A percentile compares a stretch with the other conserved stretches of the same genome.
phyloP scores from a whole-genome alignment of 495 filamentous ascomycete species.

The Clavariopsis aquatica region DNA sequence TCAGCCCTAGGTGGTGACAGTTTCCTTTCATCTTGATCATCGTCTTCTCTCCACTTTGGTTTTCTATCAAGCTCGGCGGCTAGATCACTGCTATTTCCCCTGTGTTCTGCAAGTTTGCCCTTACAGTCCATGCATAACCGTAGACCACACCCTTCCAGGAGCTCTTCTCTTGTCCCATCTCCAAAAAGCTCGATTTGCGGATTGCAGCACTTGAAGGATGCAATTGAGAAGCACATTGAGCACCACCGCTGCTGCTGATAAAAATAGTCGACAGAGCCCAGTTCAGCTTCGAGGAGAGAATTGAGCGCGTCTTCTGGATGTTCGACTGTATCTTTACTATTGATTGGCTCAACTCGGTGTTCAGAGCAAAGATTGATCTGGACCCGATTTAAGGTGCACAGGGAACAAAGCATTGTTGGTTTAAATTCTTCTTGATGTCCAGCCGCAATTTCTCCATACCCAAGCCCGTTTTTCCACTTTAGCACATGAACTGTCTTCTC shows the following conservation, averaged over 20 bases:
- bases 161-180: not conserved
- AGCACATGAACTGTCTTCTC: conserved; percentile 22
- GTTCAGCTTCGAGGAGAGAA: conserved; percentile 5
- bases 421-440: conserved; percentile 20
- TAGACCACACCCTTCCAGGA: conserved; percentile 21
- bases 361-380: conserved; percentile 14
- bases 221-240: conserved; percentile 23
- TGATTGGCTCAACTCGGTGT: conserved; percentile 6
- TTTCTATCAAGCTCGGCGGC: conserved; percentile 10
- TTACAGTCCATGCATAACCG: conserved; percentile 18
- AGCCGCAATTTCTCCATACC: conserved; percentile 23
- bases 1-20: conserved; percentile 15
- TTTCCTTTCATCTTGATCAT: not conserved
- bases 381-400: conserved; percentile 8
- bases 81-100: not conserved
- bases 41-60: conserved; percentile 12
- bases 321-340: not conserved
- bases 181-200: conserved; percentile 3
- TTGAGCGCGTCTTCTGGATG: conserved; percentile 3
- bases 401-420: conserved; percentile 16
- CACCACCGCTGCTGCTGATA: conserved; percentile 22
- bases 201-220: conserved; percentile 20
- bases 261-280: not conserved
- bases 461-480: conserved; percentile 25
- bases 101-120: conserved; percentile 8